Percentiles rank a stretch among this genome's conserved stretches.
Conservation (phyloP, 495 filamentous ascomycete species). For the Penicillium turbatum region DNA sequence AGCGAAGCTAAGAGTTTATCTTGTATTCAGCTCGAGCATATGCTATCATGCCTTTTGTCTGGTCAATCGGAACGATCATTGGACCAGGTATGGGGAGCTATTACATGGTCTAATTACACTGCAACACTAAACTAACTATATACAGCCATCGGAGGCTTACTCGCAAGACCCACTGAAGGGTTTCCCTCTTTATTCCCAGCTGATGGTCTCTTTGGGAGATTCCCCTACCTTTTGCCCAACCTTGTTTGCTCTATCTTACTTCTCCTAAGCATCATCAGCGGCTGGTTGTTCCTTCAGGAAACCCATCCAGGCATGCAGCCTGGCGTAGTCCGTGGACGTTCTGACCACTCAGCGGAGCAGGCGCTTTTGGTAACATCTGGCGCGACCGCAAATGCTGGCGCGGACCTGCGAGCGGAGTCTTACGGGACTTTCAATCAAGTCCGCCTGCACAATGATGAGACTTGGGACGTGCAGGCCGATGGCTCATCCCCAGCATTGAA, state of each 20-base stretch:
- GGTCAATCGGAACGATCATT: conserved; percentile 80
- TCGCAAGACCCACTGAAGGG: conserved; percentile 66
- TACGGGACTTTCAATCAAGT: conserved; percentile 74
- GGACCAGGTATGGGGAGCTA: conserved; percentile 52
- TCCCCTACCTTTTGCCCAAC: conserved; percentile 81
- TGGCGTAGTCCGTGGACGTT: conserved; percentile 42
- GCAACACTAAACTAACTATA: conserved; percentile 24
- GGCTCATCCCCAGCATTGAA: conserved; percentile 36
- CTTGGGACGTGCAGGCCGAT: conserved; percentile 47
- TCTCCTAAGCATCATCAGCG: conserved; percentile 65
- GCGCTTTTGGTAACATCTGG: conserved; percentile 69
- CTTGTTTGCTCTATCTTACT: conserved; percentile 70
- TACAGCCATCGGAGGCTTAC: conserved; percentile 66
- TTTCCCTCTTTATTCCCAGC: conserved; percentile 62
- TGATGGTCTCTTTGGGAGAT: conserved; percentile 62
- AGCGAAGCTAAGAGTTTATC: conserved; percentile 3
- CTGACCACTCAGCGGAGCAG: conserved; percentile 58
- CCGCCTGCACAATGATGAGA: conserved; percentile 44
- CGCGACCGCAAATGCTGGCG: conserved; percentile 62
- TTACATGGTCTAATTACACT: background rate
- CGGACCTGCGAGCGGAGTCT: conserved; percentile 67
- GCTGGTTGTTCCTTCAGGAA: conserved; percentile 71
- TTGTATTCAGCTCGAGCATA: conserved; percentile 61
- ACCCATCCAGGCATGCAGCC: conserved; percentile 77
- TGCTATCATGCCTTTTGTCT: conserved; percentile 83